phyloP scores from a whole-genome alignment of 345 rosid species.

The Salix exigua region DNA sequence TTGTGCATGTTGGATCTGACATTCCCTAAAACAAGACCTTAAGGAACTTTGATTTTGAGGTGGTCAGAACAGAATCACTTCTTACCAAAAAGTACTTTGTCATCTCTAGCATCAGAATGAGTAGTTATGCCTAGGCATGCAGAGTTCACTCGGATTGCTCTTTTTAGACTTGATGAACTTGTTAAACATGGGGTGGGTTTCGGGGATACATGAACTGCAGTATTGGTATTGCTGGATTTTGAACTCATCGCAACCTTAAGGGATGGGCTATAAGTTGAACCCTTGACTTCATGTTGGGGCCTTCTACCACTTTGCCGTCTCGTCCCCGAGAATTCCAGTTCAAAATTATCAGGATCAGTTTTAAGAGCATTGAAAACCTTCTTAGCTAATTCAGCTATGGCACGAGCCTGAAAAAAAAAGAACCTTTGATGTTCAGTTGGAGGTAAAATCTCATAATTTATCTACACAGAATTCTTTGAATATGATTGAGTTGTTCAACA shows the following conservation, averaged over 20 bases:
- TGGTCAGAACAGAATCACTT: not conserved
- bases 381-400: conserved; percentile 51
- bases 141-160: conserved; percentile 7
- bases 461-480: not conserved
- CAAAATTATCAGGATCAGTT: conserved; percentile 46
- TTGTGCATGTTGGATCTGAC: not conserved
- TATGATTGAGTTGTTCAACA: not conserved
- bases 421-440: conserved; percentile 13
- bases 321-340: conserved; percentile 37
- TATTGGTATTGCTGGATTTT: conserved; percentile 9
- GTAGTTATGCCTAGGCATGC: conserved; percentile 5
- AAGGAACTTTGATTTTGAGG: conserved; percentile 1
- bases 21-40: not conserved
- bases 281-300: conserved; percentile 22
- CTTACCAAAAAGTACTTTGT: conserved; percentile 33
- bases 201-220: conserved; percentile 11
- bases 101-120: conserved; percentile 18
- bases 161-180: conserved; percentile 22
- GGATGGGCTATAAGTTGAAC: conserved; percentile 19
- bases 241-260: conserved; percentile 23
- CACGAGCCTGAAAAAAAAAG: conserved; percentile 48
- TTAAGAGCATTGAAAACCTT: conserved; percentile 49
- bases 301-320: conserved; percentile 39
- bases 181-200: conserved; percentile 12
- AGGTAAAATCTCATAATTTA: not conserved